These are phyloP conservation scores for Naegleria fowleri DNA, from an alignment of 208 protist species.

Conservation along the genomic window DNA sequence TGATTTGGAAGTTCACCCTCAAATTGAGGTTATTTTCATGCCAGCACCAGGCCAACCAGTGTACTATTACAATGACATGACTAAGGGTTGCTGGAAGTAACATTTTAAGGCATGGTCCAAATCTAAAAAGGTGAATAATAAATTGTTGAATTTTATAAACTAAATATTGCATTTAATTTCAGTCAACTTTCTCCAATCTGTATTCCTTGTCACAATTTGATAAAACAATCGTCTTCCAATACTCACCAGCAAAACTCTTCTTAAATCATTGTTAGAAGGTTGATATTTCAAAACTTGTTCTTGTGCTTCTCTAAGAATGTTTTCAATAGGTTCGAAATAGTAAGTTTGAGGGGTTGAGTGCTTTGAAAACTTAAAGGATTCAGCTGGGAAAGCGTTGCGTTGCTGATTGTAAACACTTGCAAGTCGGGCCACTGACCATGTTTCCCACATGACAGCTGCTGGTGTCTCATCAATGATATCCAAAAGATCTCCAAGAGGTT, in stretches of 20 bases:
- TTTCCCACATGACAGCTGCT: neutral
- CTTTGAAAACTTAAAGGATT: neutral
- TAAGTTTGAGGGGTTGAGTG: neutral
- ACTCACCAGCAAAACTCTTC: neutral
- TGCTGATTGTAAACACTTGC: neutral
- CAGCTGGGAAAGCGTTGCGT: neutral
- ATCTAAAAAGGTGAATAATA: no score
- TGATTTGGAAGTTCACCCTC: conserved; percentile 32
- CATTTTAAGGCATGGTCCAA: no score
- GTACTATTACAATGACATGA: neutral
- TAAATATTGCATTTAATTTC: neutral
- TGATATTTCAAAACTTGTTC: neutral
- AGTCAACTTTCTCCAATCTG: neutral
- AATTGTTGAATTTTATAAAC: no score
- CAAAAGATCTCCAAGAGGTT: neutral
- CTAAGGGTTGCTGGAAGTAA: neutral
- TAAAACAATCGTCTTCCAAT: neutral
- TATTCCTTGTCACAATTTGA: neutral
- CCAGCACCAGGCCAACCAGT: neutral
- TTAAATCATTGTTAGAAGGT: neutral
- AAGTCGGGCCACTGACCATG: neutral
- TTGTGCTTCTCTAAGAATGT: neutral
- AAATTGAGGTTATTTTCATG: conserved; percentile 12
- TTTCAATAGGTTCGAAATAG: neutral
- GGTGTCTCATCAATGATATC: neutral